These are phyloP conservation scores for Pleurotus salmoneostramineus DNA, from an alignment of 768 basidiomycete genomes.

Conservation along the genomic window DNA sequence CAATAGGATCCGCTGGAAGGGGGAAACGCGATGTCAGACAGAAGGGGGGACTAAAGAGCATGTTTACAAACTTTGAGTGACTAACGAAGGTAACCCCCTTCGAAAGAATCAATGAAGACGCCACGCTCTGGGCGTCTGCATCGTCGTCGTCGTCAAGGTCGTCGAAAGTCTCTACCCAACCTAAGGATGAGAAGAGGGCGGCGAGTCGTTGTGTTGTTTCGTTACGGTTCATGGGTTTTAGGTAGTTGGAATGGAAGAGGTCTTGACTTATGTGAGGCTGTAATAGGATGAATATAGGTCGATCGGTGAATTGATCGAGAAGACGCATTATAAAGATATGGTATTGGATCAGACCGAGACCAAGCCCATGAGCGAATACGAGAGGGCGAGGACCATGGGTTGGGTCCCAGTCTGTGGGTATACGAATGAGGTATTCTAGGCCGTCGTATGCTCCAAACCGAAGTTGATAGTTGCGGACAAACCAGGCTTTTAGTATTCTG, in stretches of 20 bases:
- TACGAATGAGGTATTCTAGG: conserved; percentile 78
- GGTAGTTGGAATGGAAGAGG: conserved; percentile 72
- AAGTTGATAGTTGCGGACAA: conserved; percentile 37
- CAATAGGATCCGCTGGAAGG: conserved; percentile 65
- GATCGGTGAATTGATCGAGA: conserved; percentile 50
- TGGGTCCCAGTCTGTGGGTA: conserved; percentile 65
- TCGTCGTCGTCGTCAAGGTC: conserved; percentile 19
- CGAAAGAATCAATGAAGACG: conserved; percentile 13
- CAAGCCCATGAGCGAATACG: conserved; percentile 86
- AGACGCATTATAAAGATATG: conserved; percentile 56
- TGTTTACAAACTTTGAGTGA: conserved; percentile 76
- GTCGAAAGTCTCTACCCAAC: conserved; percentile 47
- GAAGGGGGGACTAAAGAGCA: not conserved
- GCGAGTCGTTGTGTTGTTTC: conserved; percentile 58
- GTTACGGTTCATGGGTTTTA: conserved; percentile 64
- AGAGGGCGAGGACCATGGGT: conserved; percentile 59
- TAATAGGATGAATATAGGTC: conserved; percentile 70
- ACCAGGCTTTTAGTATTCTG: conserved; percentile 38
- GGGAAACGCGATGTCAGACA: not conserved
- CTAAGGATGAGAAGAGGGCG: conserved; percentile 52
- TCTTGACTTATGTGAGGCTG: conserved; percentile 88
- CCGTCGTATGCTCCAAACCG: conserved; percentile 49
- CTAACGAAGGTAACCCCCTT: conserved; percentile 74
- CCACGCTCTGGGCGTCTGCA: conserved; percentile 13
- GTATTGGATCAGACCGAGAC: conserved; percentile 77